Evolutionary conservation across 1,139 yeast species (phyloP).

Genomic region (Nadsonia commutata): DNA sequence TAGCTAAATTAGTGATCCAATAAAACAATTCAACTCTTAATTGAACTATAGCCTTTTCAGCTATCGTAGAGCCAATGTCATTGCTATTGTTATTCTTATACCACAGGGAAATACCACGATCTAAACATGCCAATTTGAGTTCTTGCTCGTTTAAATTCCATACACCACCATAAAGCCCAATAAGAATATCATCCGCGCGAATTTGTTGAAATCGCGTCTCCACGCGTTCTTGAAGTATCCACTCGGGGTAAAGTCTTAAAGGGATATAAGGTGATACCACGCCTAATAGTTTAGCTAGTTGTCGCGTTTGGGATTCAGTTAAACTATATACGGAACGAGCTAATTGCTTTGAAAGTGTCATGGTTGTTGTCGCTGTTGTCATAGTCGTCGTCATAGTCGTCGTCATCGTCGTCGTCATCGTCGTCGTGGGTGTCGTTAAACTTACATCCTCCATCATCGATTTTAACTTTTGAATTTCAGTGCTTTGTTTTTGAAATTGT

Average conservation of each 20-base stretch:
- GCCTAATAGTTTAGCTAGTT: slow-evolving; percentile 8
- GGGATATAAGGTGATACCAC: slow-evolving; percentile 8
- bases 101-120: slow-evolving; percentile 15
- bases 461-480: slow-evolving; percentile 1
- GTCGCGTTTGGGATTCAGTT: slow-evolving; percentile 8
- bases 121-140: slow-evolving; percentile 17
- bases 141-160: slow-evolving; percentile 16
- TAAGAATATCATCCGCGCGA: slow-evolving; percentile 17
- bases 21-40: slow-evolving; percentile 9
- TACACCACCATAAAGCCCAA: slow-evolving; percentile 20
- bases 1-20: slow-evolving; percentile 14
- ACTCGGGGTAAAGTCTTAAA: slow-evolving; percentile 7
- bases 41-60: slow-evolving; percentile 5
- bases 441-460: background rate
- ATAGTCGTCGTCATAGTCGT: no score
- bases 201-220: slow-evolving; percentile 13
- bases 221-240: slow-evolving; percentile 9
- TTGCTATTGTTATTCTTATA: background rate
- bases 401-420: background rate
- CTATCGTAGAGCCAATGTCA: slow-evolving; percentile 1
- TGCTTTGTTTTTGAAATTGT: slow-evolving; percentile 1
- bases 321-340: slow-evolving; percentile 11
- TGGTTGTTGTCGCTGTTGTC: no score
- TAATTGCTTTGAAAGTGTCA: no score
- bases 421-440: background rate